Base-by-base conservation (phyloP, 108 stramenopile species). In the Aurantiochytrium sp. region DNA sequence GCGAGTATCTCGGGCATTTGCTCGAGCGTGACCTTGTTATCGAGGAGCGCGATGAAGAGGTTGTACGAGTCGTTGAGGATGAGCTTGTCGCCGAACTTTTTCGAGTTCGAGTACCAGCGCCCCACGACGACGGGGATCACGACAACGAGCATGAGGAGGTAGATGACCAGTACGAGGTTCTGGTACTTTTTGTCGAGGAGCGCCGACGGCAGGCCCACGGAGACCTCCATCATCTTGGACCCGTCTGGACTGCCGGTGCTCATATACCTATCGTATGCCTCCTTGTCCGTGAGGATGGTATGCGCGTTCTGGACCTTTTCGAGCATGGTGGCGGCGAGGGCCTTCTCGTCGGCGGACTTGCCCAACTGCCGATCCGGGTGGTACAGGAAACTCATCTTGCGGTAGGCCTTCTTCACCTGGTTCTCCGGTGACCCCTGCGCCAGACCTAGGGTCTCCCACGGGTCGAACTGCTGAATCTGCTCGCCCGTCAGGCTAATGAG, bases 91-190 rank as follows among this genome's bases (percentile, higher is more conserved):
- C 89, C 89, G 37, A 52, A 89, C 4, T 87, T 59, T 39, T 89
- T 85, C 59, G 89, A 89, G 86, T 89, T 89, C 54, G 86, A 42
- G 86, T 89, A 89, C 89, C 89, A 89, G 17, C n/a, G 52, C 5
- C 89, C 89, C 17, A 89, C 89, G 27, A n/a, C 86, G 21, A 45
- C 50, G 86, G 89, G 89, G 55, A 68, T 89, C 4, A 86, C 86
- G 30, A 89, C 55, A 2, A 89, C 89, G 36, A 89, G 55, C 24
- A 36, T 22, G 30, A 89, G 27, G 21, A 89, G 86, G 52, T 89
- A 89, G 1, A 89, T 22, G 21, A 89, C 89, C 5, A 89, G 50
- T 10, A 89, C 89, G 5, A 85, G 31, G 65, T 89, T 89, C 15
- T 55, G 86, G 45, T 81, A 48, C 45, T 48, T 81, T 27, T 86